Base-by-base conservation (phyloP, 2,329 filamentous ascomycete genomes). In the Bipolaris bicolor region DNA sequence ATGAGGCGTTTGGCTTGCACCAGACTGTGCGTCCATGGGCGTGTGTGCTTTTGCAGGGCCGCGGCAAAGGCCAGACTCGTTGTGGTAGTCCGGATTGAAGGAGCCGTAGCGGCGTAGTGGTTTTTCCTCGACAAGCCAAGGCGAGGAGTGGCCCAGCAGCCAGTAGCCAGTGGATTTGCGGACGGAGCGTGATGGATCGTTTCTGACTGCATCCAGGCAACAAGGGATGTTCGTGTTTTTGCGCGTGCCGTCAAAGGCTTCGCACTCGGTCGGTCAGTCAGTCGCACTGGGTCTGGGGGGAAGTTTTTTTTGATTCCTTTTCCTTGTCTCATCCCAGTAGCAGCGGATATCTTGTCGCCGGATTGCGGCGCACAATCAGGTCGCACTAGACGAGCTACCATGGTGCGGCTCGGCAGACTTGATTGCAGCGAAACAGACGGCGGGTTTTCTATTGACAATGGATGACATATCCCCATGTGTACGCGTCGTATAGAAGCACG, bases 401-500 rank as follows among this genome's bases (percentile, higher is more conserved):
- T 64, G 60, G 53, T 60, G 50, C 39, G 61, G 56, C 60, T 68
- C 65, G 64, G 63, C 63, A 61, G 57, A 49, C 51, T 60, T 36
- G 57, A 59, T 67, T 58, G 55, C 68, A 65, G 57, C 58, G 26
- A 65, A 62, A 41, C 50, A 62, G 62, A 63, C 58, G 63, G 64
- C 67, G 60, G 67, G 61, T 61, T 55, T 41, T 57, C 54, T 64
- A 68, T 57, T 56, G 58, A 65, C 62, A 62, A 67, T 65, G 60
- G 46, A 63, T 57, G 39, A 57, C 54, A 52, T 50, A 61, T 69
- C 62, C 58, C 66, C 66, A 63, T 49, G 66, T 63, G 65, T 65
- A 67, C 69, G 69, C 65, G 69, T 72, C 60, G 55, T 58, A 29
- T 16, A 55, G 50, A 67, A 66, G 67, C 70, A 66, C 69, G 65